Conservation (phyloP, 164 flowering plant species). For the Amborella trichopoda region DNA sequence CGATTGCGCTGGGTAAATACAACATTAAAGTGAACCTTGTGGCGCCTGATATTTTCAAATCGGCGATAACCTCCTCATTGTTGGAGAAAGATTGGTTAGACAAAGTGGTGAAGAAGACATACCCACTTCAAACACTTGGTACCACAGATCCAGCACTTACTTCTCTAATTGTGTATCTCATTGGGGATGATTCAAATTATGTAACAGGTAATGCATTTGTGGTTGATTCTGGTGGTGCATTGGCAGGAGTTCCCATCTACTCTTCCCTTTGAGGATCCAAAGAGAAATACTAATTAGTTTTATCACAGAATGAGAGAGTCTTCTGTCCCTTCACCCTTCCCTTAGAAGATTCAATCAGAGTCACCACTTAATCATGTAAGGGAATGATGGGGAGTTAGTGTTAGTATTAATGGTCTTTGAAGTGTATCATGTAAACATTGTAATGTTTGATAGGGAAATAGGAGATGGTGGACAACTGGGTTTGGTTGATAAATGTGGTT, state of each 20-base stretch:
- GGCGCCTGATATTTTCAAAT: slow-evolving; percentile 28
- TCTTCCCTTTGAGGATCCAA: slow-evolving; percentile 32
- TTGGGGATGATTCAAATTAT: slow-evolving; percentile 30
- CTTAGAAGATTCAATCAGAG: too few species aligned
- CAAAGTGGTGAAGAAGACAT: slow-evolving; percentile 18
- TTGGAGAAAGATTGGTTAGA: slow-evolving; percentile 31
- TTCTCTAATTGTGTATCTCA: slow-evolving; percentile 29
- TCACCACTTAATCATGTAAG: too few species aligned
- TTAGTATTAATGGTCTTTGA: too few species aligned
- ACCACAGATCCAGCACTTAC: slow-evolving; percentile 28
- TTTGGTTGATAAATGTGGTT: too few species aligned
- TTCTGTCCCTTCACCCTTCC: too few species aligned
- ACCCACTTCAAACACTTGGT: slow-evolving; percentile 24
- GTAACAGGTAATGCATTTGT: slow-evolving; percentile 29
- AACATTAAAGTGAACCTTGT: slow-evolving; percentile 30
- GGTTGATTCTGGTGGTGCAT: slow-evolving; percentile 30
- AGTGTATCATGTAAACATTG: too few species aligned
- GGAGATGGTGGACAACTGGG: too few species aligned
- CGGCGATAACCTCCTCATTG: slow-evolving; percentile 27
- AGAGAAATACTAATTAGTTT: too few species aligned
- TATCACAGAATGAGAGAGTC: too few species aligned
- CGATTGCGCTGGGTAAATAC: slow-evolving; percentile 26
- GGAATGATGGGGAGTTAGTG: too few species aligned
- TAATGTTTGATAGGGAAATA: too few species aligned
- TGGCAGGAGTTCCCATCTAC: slow-evolving; percentile 33